A percentile compares a stretch with the other conserved stretches of the same genome.
Conservation (phyloP, 345 rosid genomes). For the Capsella bursapastoris region DNA sequence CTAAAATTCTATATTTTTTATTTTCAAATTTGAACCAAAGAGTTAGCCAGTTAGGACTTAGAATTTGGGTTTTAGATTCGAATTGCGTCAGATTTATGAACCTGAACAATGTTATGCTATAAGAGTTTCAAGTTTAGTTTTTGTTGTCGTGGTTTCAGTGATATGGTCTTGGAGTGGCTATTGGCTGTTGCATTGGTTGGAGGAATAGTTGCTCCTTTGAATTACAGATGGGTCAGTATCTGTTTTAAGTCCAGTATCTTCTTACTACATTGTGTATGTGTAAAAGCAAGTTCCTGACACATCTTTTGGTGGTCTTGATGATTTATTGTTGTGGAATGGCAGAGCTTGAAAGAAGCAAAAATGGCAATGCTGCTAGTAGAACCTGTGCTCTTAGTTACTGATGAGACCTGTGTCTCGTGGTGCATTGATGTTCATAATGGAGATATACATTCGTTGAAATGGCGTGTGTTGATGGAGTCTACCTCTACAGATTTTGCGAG, state of each 20-base stretch:
- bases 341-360: constrained; percentile 78
- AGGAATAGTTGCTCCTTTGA: constrained; percentile 79
- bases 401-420: constrained; percentile 67
- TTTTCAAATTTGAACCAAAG: not conserved
- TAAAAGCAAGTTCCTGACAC: not conserved
- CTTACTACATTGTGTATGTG: not conserved
- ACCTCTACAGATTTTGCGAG: constrained; percentile 37
- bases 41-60: not conserved
- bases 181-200: constrained; percentile 79
- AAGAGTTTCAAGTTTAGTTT: not conserved
- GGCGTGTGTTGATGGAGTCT: constrained; percentile 62
- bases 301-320: constrained; percentile 10
- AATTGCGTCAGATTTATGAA: not conserved
- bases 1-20: not conserved
- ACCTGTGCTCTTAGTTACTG: constrained; percentile 71
- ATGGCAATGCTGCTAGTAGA: constrained; percentile 56
- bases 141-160: constrained; percentile 48
- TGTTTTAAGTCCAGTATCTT: not conserved
- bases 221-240: constrained; percentile 85
- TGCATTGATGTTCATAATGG: constrained; percentile 39
- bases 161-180: constrained; percentile 76
- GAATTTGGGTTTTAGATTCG: not conserved
- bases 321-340: constrained; percentile 2
- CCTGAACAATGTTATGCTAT: not conserved
- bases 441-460: constrained; percentile 61